Evolutionary conservation across 2,329 filamentous ascomycete genomes (phyloP).

Genomic region (Paecilomyces fulvus): DNA sequence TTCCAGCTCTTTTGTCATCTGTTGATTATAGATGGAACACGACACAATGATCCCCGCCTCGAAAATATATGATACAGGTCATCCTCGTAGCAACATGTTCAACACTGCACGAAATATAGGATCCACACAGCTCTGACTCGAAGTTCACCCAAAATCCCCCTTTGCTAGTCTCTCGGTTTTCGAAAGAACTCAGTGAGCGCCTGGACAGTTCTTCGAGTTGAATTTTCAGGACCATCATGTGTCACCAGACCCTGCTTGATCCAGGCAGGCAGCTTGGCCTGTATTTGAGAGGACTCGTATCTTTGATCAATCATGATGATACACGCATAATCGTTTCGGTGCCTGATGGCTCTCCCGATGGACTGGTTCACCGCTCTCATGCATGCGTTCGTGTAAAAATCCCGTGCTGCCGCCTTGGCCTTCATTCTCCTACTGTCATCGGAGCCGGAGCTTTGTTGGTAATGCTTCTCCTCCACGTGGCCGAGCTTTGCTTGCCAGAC

Average conservation of each 20-base stretch:
- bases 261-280: conserved; percentile 77
- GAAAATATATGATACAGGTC: too few relatives aligned
- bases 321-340: conserved; percentile 78
- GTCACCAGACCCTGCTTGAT: conserved; percentile 60
- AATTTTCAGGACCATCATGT: conserved; percentile 9
- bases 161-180: conserved; percentile 6
- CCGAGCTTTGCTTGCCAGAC: conserved; percentile 91
- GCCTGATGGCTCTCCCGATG: conserved; percentile 84
- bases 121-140: background rate
- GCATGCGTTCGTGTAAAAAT: conserved; percentile 89
- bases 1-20: too few relatives aligned
- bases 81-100: too few relatives aligned
- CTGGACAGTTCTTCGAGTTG: conserved; percentile 18
- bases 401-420: conserved; percentile 50
- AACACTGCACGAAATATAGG: too few relatives aligned
- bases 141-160: background rate
- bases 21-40: too few relatives aligned
- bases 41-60: too few relatives aligned
- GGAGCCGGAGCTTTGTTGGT: conserved; percentile 18
- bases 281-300: conserved; percentile 66
- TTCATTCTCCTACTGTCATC: conserved; percentile 22
- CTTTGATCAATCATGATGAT: conserved; percentile 78
- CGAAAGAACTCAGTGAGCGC: conserved; percentile 27
- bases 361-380: conserved; percentile 98
- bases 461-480: conserved; percentile 63